These are phyloP conservation scores for Globisporangium spinosum DNA, from an alignment of 352 stramenopile species.

Conservation along the genomic window DNA sequence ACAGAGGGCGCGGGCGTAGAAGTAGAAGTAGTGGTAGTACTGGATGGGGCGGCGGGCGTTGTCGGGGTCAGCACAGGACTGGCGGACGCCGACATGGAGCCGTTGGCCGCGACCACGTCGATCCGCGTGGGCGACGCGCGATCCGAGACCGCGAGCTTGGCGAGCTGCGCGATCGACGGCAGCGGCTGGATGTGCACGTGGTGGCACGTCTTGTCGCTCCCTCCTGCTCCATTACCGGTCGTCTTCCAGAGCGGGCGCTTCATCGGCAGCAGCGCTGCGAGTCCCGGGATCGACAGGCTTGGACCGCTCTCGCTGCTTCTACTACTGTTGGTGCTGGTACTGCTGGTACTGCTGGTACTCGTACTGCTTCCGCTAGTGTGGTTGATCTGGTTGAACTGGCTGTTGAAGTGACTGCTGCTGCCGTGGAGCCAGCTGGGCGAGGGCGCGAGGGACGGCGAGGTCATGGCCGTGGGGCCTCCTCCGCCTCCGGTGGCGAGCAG, in stretches of 20 bases:
- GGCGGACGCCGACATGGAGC: neutral
- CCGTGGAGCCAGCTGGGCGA: slow-evolving; percentile 1
- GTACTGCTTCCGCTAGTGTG: neutral
- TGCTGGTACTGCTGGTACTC: neutral
- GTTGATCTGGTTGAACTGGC: neutral
- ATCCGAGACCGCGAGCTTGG: slow-evolving; percentile 14
- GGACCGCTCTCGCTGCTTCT: neutral
- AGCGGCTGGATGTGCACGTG: slow-evolving; percentile 17
- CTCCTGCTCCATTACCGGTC: neutral
- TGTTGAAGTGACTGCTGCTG: neutral
- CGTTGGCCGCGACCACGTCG: slow-evolving; percentile 1
- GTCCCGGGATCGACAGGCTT: neutral
- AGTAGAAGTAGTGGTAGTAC: neutral
- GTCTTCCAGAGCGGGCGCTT: slow-evolving; percentile 16
- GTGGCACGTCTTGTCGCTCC: neutral
- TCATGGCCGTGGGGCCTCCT: neutral
- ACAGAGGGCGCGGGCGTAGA: neutral
- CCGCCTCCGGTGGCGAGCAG: slow-evolving; percentile 8
- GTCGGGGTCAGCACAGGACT: neutral
- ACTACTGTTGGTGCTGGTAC: neutral
- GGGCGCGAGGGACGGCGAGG: neutral
- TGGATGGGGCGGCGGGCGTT: neutral
- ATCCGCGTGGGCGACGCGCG: slow-evolving; percentile 13
- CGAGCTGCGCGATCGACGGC: slow-evolving; percentile 18
- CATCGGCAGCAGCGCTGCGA: slow-evolving; percentile 10